phyloP scores from a whole-genome alignment of 1,284 basidiomycete genomes.

The Malassezia vespertilionis region DNA sequence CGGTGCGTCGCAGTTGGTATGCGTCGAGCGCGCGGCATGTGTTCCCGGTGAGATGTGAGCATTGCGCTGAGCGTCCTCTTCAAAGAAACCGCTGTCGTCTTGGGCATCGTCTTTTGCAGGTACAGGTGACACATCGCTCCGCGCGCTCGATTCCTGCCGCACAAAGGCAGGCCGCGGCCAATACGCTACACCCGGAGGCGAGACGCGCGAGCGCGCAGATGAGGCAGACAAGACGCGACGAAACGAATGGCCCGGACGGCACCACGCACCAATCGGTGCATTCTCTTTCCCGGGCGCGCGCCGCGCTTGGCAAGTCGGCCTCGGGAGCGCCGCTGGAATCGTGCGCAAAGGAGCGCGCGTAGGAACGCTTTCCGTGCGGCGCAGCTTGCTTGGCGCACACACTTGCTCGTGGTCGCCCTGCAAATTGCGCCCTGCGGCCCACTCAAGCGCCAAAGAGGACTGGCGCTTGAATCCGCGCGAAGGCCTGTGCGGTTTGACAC shows the following conservation, averaged over 20 bases:
- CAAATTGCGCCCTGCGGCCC: slow-evolving; percentile 24
- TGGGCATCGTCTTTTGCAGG: slow-evolving; percentile 11
- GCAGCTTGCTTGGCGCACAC: background rate
- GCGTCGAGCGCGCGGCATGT: background rate
- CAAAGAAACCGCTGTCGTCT: slow-evolving; percentile 36
- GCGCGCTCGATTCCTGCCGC: slow-evolving; percentile 14
- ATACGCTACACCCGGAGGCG: background rate
- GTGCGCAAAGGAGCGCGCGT: background rate
- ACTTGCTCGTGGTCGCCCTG: background rate
- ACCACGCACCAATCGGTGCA: background rate
- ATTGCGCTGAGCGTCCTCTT: slow-evolving; percentile 3
- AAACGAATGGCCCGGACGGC: background rate
- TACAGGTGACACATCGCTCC: slow-evolving; percentile 2
- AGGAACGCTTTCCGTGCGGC: slow-evolving; percentile 1
- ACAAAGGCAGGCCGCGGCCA: background rate
- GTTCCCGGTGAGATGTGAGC: background rate
- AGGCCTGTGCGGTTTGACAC: slow-evolving; percentile 2
- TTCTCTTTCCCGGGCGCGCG: background rate
- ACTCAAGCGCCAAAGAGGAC: slow-evolving; percentile 24
- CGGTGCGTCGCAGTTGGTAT: background rate
- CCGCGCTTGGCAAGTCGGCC: background rate
- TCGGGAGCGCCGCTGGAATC: background rate
- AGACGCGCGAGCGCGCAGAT: background rate
- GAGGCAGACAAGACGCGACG: slow-evolving; percentile 2
- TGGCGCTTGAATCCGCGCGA: slow-evolving; percentile 13